phyloP scores from a whole-genome alignment of 306 rosid genomes.

The Glycine tomentella region DNA sequence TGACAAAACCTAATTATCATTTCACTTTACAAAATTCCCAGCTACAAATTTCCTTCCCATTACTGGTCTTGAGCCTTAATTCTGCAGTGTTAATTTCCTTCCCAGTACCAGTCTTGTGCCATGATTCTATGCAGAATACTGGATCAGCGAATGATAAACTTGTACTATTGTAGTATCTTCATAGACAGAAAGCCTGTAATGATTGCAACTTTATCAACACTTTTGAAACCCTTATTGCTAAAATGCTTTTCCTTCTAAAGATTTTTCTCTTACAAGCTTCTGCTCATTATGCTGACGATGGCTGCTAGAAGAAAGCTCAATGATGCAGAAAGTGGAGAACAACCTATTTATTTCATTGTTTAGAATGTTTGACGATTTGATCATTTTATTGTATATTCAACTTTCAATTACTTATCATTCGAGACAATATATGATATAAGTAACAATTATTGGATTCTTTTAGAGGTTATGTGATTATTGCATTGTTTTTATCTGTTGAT shows the following conservation, averaged over 20 bases:
- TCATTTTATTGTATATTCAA: neutral
- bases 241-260: neutral
- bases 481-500: slow-evolving; percentile 1
- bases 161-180: too few species aligned
- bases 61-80: too few species aligned
- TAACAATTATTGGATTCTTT: neutral
- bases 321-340: neutral
- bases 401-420: neutral
- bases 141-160: too few species aligned
- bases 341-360: slow-evolving; percentile 4
- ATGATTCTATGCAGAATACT: too few species aligned
- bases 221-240: slow-evolving; percentile 3
- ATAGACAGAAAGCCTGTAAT: neutral
- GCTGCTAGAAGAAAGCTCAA: neutral
- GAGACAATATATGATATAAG: neutral
- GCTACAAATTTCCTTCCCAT: too few species aligned
- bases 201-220: neutral
- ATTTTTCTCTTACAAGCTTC: slow-evolving; percentile 16
- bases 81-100: too few species aligned
- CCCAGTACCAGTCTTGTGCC: too few species aligned
- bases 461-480: slow-evolving; percentile 3
- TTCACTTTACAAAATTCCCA: too few species aligned
- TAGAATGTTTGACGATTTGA: neutral
- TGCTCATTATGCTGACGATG: neutral
- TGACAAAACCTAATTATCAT: too few species aligned